Evolutionary conservation across 495 filamentous ascomycete genomes (phyloP).

Genomic region (Penicillium coffeae): DNA sequence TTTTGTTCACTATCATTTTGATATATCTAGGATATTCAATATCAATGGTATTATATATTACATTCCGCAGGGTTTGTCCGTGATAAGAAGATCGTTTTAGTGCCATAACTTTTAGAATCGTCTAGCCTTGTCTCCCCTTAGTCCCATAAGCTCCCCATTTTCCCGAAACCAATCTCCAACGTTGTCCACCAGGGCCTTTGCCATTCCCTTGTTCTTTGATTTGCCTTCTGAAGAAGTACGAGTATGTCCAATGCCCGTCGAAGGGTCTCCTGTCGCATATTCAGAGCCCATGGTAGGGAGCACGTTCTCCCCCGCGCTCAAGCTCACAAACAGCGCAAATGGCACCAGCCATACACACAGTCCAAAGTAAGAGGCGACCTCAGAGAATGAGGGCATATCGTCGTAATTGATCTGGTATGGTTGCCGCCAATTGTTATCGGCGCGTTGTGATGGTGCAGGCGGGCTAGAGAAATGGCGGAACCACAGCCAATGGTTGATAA

Average conservation of each 20-base stretch:
- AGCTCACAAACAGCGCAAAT: conserved; percentile 88
- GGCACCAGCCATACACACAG: conserved; percentile 96
- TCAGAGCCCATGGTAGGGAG: conserved; percentile 78
- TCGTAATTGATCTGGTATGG: conserved; percentile 53
- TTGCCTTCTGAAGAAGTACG: conserved; percentile 44
- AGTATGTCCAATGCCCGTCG: conserved; percentile 30
- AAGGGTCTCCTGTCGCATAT: conserved; percentile 57
- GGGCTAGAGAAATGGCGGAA: conserved; percentile 84
- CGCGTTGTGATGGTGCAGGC: conserved; percentile 21
- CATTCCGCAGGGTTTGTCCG: background rate
- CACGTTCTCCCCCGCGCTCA: conserved; percentile 92
- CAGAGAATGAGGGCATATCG: conserved; percentile 79
- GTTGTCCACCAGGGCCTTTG: conserved; percentile 81
- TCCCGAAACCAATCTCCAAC: conserved; percentile 70
- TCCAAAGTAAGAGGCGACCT: conserved; percentile 94
- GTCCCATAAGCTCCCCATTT: conserved; percentile 66
- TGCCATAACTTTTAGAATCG: conserved; percentile 29
- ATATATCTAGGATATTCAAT: background rate
- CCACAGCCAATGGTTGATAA: conserved; percentile 95
- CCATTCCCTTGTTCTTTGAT: conserved; percentile 73
- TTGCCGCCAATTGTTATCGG: conserved; percentile 41
- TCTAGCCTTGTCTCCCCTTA: conserved; percentile 54
- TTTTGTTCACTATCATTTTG: background rate
- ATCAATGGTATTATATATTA: background rate
- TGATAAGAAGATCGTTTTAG: background rate